A percentile compares a stretch with the other conserved stretches of the same genome.
phyloP scores from a whole-genome alignment of 768 basidiomycete species.

The Russula vinacea region DNA sequence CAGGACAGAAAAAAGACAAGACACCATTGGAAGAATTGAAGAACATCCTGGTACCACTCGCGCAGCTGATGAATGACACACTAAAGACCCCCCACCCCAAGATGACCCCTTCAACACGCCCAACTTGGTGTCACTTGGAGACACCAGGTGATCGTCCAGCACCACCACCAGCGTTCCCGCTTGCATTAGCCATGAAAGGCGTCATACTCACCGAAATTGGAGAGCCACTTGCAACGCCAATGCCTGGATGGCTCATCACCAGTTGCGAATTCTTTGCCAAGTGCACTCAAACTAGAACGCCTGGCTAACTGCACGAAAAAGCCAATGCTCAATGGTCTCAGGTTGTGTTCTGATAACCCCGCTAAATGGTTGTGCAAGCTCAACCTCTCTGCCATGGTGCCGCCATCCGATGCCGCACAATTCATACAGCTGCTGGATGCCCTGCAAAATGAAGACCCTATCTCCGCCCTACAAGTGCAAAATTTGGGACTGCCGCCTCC shows the following conservation, averaged over 20 bases:
- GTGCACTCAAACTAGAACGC: constrained; percentile 47
- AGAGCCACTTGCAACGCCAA: constrained; percentile 67
- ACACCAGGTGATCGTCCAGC: constrained; percentile 51
- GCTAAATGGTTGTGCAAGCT: constrained; percentile 64
- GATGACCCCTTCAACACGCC: constrained; percentile 17
- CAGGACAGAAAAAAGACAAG: constrained; percentile 48
- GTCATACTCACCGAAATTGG: constrained; percentile 79
- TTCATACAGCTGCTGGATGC: constrained; percentile 42
- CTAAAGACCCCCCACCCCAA: constrained; percentile 34
- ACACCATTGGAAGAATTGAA: constrained; percentile 74
- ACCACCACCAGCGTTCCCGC: constrained; percentile 30
- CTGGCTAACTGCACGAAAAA: constrained; percentile 43
- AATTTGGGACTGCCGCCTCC: constrained; percentile 43
- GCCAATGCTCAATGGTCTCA: constrained; percentile 53
- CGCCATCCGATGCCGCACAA: constrained; percentile 41
- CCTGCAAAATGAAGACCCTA: constrained; percentile 21
- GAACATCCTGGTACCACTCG: constrained; percentile 58
- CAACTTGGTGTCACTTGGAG: constrained; percentile 41
- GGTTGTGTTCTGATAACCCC: constrained; percentile 47
- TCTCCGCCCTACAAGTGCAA: constrained; percentile 15
- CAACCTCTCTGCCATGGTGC: constrained; percentile 60
- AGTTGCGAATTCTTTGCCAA: constrained; percentile 50
- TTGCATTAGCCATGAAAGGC: constrained; percentile 47
- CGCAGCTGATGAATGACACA: constrained; percentile 37
- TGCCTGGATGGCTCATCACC: constrained; percentile 60